Evolutionary conservation across 768 basidiomycete species (phyloP).

Genomic region (Suillus paluster): DNA sequence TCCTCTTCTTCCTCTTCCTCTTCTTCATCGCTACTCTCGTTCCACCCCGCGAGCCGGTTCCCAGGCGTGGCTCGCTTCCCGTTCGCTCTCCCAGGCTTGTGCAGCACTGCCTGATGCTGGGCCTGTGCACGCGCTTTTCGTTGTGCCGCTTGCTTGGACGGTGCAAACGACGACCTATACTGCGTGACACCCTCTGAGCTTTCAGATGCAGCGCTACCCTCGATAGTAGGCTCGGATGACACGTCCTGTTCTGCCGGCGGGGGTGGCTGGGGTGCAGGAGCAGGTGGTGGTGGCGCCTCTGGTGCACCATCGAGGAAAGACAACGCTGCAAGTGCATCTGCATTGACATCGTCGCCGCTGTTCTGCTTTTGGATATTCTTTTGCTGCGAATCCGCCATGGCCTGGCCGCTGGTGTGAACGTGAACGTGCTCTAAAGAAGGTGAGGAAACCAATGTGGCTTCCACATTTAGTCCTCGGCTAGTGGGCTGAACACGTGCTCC

Average conservation of each 20-base stretch:
- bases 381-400: slow-evolving; percentile 31
- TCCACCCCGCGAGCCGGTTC: slow-evolving; percentile 49
- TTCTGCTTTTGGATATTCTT: slow-evolving; percentile 19
- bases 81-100: slow-evolving; percentile 68
- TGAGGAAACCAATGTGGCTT: slow-evolving; percentile 43
- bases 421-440: slow-evolving; percentile 35
- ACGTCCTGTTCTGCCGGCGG: slow-evolving; percentile 28
- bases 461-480: slow-evolving; percentile 43
- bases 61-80: slow-evolving; percentile 48
- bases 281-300: slow-evolving; percentile 11
- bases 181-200: slow-evolving; percentile 40
- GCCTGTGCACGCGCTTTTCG: slow-evolving; percentile 84
- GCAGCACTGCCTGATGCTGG: slow-evolving; percentile 77
- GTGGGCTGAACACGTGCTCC: slow-evolving; percentile 74
- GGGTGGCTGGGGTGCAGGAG: slow-evolving; percentile 20
- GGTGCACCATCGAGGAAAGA: slow-evolving; percentile 65
- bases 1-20: slow-evolving; percentile 82
- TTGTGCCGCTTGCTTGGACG: slow-evolving; percentile 81
- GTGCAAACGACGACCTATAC: slow-evolving; percentile 88
- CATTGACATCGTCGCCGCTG: slow-evolving; percentile 53
- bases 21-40: slow-evolving; percentile 81
- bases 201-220: slow-evolving; percentile 24
- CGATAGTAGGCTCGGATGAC: slow-evolving; percentile 40
- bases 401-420: slow-evolving; percentile 35
- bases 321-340: slow-evolving; percentile 79